phyloP scores from a whole-genome alignment of 495 filamentous ascomycete species.

The Opeltia flavorubescens region DNA sequence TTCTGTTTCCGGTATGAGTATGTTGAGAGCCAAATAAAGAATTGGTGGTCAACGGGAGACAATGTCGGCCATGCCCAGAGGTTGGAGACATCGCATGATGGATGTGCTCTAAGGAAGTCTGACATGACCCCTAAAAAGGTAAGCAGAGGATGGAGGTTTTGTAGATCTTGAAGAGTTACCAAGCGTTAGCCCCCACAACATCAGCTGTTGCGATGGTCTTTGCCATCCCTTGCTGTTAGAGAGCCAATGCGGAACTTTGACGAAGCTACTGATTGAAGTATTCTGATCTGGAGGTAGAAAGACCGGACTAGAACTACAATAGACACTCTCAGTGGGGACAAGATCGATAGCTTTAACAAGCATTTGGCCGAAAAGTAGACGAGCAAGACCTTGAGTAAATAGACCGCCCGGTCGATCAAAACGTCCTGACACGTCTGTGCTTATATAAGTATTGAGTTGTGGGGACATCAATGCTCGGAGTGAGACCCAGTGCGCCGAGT shows the following conservation, averaged over 20 bases:
- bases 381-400: slow-evolving; percentile 34
- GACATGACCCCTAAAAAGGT: slow-evolving; percentile 38
- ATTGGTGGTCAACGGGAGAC: slow-evolving; percentile 46
- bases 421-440: slow-evolving; percentile 53
- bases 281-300: slow-evolving; percentile 25
- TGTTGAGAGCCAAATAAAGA: slow-evolving; percentile 47
- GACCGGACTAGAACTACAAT: slow-evolving; percentile 35
- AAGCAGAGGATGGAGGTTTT: background rate
- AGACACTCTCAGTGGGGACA: slow-evolving; percentile 44
- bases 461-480: slow-evolving; percentile 50
- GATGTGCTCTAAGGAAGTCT: slow-evolving; percentile 60
- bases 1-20: slow-evolving; percentile 46
- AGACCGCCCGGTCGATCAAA: slow-evolving; percentile 37
- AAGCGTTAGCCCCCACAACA: slow-evolving; percentile 66
- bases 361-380: slow-evolving; percentile 51
- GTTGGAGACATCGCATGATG: slow-evolving; percentile 44
- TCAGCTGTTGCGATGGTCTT: slow-evolving; percentile 31
- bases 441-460: slow-evolving; percentile 44
- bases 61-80: slow-evolving; percentile 65
- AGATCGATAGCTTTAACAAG: slow-evolving; percentile 55
- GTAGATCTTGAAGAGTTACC: background rate
- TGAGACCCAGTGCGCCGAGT: slow-evolving; percentile 66
- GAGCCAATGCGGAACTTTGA: background rate
- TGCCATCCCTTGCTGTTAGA: slow-evolving; percentile 7
- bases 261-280: background rate